Base-by-base conservation (phyloP, 768 basidiomycete genomes). In the Punctularia strigosozonata region DNA sequence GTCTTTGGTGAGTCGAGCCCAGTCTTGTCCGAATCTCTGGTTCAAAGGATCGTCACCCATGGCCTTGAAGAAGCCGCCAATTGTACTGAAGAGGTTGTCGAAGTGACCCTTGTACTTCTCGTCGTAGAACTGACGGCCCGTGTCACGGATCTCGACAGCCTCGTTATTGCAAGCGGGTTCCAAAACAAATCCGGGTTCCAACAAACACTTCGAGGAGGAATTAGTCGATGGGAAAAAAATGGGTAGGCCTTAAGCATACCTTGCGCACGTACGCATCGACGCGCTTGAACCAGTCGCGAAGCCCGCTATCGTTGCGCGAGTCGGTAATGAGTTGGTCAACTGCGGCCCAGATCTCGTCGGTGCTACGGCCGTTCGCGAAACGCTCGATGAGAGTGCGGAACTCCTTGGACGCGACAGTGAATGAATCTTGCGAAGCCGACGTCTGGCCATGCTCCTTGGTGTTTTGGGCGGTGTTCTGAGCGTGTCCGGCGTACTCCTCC, bases 1-100 rank as follows among this genome's bases (percentile, higher is more conserved):
- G 47, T 94, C 85, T 46, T 70, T 77, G 25, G 86, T 87, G 18
- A 94, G 65, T 6, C 82, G 67, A 1, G 73, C 76, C 78, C 79
- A 85, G 54, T 91, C 87, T 40, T 85, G 71, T 19, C 85, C 88
- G 50, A 95, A 81, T 25, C 73, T 69, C 43, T 69, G 66, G 66
- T 91, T 91, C 51, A 82, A 63, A 1, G 84, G 80, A 57, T 97
- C 94, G 3, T 90, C 76, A 12, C 75, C 80, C 67, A 92, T 80
- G 2, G 81, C 80, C 17, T 70, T 68, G 65, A 91, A 88, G 80
- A 86, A 99, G n/a, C 60, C 55, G 19, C 77, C 71, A 25, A 81
- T 60, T 25, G 74, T 65, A 47, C 77, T 63, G 61, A 89, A 82
- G 26, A 97, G 59, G 35, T 69, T 68, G 54, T 97, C 86, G 51